These are phyloP conservation scores for Puccinia polysora DNA, from an alignment of 1,284 basidiomycete genomes.

Conservation along the genomic window DNA sequence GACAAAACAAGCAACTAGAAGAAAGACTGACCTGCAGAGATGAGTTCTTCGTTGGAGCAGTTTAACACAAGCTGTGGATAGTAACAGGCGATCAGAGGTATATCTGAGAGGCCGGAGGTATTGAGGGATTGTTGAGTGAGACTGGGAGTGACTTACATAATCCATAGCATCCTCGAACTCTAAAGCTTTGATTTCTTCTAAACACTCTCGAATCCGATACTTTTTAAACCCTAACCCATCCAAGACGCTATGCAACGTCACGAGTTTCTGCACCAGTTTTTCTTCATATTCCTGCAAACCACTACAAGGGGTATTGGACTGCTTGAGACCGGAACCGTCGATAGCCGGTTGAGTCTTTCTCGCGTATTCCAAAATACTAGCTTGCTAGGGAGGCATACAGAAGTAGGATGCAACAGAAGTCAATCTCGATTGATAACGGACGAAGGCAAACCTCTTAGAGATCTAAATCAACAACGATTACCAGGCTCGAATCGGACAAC, in stretches of 20 bases:
- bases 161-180: conserved; percentile 87
- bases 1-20: not conserved
- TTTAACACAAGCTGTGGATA: conserved; percentile 26
- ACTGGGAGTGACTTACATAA: conserved; percentile 62
- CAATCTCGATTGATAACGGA: not conserved
- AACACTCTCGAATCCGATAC: conserved; percentile 65
- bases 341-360: conserved; percentile 39
- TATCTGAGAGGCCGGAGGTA: conserved; percentile 57
- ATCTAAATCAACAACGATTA: conserved; percentile 18
- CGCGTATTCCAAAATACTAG: conserved; percentile 47
- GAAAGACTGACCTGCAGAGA: conserved; percentile 24
- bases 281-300: conserved; percentile 59
- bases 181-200: conserved; percentile 61
- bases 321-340: conserved; percentile 21
- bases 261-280: conserved; percentile 67
- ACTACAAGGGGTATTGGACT: conserved; percentile 43
- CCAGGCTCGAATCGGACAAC: conserved; percentile 52
- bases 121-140: conserved; percentile 50
- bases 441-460: not conserved
- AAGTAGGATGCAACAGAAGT: not conserved
- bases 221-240: conserved; percentile 75
- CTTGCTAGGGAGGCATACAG: conserved; percentile 44
- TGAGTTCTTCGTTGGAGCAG: conserved; percentile 41
- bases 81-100: not conserved
- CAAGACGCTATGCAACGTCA: conserved; percentile 75